phyloP scores from a whole-genome alignment of 2,329 filamentous ascomycete species.

The Botrytis elliptica region DNA sequence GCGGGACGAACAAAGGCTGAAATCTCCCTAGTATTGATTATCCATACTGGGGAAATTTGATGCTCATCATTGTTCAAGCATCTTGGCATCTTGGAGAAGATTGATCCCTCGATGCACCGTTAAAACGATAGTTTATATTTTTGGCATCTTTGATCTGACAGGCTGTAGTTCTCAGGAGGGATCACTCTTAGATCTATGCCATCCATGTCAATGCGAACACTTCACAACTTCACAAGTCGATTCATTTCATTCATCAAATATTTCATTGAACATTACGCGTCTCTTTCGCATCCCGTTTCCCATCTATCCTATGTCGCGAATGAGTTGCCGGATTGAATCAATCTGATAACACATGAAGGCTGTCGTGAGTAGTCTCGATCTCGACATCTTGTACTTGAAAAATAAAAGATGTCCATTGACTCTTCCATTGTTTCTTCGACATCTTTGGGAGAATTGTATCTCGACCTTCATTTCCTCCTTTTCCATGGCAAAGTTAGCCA shows the following conservation, averaged over 20 bases:
- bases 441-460: neutral
- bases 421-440: neutral
- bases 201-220: neutral
- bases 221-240: neutral
- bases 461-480: neutral
- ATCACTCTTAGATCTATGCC: neutral
- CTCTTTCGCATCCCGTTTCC: neutral
- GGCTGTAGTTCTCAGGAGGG: neutral
- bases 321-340: neutral
- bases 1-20: neutral
- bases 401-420: neutral
- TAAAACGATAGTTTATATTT: neutral
- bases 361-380: too few relatives aligned
- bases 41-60: neutral
- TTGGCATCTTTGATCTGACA: slow-evolving; percentile 8
- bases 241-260: neutral
- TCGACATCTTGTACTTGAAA: too few relatives aligned
- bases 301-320: neutral
- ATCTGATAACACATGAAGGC: neutral
- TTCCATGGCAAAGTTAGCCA: neutral
- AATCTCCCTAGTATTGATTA: neutral
- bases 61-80: neutral
- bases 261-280: neutral
- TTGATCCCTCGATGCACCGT: neutral
- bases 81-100: neutral